Percentiles rank a stretch among this genome's conserved stretches.
These are phyloP conservation scores for Trichoderma reesei DNA, from an alignment of 495 filamentous ascomycete genomes.

Conservation along the genomic window DNA sequence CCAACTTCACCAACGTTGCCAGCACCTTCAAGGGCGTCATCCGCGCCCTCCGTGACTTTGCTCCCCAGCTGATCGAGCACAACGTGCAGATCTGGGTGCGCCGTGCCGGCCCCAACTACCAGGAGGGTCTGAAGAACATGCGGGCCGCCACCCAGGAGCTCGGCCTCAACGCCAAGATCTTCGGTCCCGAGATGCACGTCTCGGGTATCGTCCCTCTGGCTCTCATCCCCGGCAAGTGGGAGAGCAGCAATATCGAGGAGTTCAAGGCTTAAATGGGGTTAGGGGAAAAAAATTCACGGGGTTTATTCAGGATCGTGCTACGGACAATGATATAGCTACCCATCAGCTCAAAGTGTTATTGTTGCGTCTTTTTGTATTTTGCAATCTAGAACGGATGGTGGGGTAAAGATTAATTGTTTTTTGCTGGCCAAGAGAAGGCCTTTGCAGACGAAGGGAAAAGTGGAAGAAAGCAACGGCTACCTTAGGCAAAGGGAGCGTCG, in stretches of 20 bases:
- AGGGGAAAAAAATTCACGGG: not conserved
- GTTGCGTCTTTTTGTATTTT: conserved; percentile 8
- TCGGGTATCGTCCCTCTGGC: conserved; percentile 56
- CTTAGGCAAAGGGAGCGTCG: not conserved
- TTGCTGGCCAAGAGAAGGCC: not conserved
- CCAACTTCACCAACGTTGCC: conserved; percentile 98
- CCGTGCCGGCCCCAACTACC: conserved; percentile 98
- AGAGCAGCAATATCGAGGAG: conserved; percentile 42
- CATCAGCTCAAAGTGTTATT: conserved; percentile 1
- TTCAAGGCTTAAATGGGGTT: conserved; percentile 36
- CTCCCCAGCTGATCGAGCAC: conserved; percentile 82
- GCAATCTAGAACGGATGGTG: conserved; percentile 6
- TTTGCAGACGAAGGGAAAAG: not conserved
- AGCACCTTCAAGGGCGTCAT: conserved; percentile 99
- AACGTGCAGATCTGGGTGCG: conserved; percentile 99
- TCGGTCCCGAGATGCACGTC: conserved; percentile 90
- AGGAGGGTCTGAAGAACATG: conserved; percentile 99
- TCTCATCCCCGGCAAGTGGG: conserved; percentile 45
- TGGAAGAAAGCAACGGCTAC: conserved; percentile 1
- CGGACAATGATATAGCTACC: conserved; percentile 8
- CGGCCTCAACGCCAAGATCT: conserved; percentile 89
- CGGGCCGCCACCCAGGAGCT: conserved; percentile 91
- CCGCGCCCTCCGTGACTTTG: conserved; percentile 86
- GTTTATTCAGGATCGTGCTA: not conserved
- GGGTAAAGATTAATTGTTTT: not conserved